These are phyloP conservation scores for Eucalyptus pauciflora DNA, from an alignment of 345 rosid species.

Conservation along the genomic window DNA sequence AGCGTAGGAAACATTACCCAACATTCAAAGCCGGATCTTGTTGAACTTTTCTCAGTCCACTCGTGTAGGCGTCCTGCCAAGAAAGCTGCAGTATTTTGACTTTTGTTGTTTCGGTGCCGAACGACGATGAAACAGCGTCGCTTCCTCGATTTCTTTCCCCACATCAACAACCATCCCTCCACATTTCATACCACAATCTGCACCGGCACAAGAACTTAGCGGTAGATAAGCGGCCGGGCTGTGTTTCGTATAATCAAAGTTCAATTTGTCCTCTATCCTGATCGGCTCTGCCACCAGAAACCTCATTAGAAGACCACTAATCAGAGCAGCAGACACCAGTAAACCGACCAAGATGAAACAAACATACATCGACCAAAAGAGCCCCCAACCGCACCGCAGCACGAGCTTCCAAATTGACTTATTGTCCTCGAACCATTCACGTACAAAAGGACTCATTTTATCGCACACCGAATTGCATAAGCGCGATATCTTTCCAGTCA, in stretches of 20 bases:
- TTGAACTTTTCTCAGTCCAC: too few relatives aligned
- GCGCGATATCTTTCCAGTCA: slow-evolving; percentile 3
- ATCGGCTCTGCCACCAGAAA: slow-evolving; percentile 52
- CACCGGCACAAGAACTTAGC: slow-evolving; percentile 34
- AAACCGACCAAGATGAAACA: slow-evolving; percentile 45
- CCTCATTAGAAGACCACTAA: slow-evolving; percentile 47
- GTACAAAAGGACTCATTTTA: slow-evolving; percentile 9
- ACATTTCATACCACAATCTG: slow-evolving; percentile 30
- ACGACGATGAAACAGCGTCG: too few relatives aligned
- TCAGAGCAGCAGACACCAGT: slow-evolving; percentile 32
- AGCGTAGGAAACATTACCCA: too few relatives aligned
- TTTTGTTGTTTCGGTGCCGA: too few relatives aligned
- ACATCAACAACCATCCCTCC: slow-evolving; percentile 26
- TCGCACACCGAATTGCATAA: slow-evolving; percentile 13
- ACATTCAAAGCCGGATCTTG: too few relatives aligned
- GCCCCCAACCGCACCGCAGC: slow-evolving; percentile 49
- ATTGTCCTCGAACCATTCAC: slow-evolving; percentile 35
- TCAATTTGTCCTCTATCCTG: slow-evolving; percentile 37
- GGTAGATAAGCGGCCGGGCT: slow-evolving; percentile 70
- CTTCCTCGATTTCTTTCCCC: too few relatives aligned
- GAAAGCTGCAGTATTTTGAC: too few relatives aligned
- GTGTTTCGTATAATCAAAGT: slow-evolving; percentile 48
- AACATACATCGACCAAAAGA: slow-evolving; percentile 61
- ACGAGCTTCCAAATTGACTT: slow-evolving; percentile 21
- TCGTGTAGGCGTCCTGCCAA: too few relatives aligned